These are phyloP conservation scores for Cordyceps farinosa DNA, from an alignment of 2,329 filamentous ascomycete genomes.

Conservation along the genomic window DNA sequence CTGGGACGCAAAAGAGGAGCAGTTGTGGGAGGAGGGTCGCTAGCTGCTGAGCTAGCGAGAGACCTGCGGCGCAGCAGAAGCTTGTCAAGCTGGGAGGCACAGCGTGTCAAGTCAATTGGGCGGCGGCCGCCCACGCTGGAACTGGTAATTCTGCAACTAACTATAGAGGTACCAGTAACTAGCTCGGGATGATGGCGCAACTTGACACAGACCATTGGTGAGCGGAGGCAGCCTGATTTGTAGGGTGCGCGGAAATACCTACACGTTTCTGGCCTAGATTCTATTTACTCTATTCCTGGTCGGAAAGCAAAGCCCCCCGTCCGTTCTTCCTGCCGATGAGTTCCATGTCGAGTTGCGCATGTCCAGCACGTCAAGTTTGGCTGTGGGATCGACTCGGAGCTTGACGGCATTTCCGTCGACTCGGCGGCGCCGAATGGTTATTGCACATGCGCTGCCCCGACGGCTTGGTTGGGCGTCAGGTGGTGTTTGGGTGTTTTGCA, in stretches of 20 bases:
- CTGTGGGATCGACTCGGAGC: background rate
- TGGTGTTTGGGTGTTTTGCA: no score
- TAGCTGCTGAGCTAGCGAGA: constrained; percentile 13
- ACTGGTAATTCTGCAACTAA: no score
- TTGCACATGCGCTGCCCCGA: constrained; percentile 9
- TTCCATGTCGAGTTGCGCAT: background rate
- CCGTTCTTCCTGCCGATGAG: background rate
- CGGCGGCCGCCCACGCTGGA: background rate
- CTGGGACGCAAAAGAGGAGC: no score
- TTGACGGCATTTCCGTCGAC: background rate
- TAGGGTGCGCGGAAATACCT: no score
- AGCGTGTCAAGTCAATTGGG: no score
- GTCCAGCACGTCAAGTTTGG: background rate
- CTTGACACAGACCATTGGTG: no score
- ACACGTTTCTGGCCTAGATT: no score
- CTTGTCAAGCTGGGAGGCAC: background rate
- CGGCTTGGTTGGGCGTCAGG: constrained; percentile 12
- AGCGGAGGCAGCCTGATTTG: no score
- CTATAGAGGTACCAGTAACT: no score
- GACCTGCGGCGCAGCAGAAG: constrained; percentile 1
- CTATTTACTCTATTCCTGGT: no score
- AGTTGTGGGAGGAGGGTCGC: background rate
- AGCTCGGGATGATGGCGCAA: no score
- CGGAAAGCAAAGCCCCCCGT: no score
- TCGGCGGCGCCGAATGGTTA: constrained; percentile 13